A percentile compares a stretch with the other conserved stretches of the same genome.
Evolutionary conservation across 768 basidiomycete species (phyloP).

Genomic region (Collybia sordida): DNA sequence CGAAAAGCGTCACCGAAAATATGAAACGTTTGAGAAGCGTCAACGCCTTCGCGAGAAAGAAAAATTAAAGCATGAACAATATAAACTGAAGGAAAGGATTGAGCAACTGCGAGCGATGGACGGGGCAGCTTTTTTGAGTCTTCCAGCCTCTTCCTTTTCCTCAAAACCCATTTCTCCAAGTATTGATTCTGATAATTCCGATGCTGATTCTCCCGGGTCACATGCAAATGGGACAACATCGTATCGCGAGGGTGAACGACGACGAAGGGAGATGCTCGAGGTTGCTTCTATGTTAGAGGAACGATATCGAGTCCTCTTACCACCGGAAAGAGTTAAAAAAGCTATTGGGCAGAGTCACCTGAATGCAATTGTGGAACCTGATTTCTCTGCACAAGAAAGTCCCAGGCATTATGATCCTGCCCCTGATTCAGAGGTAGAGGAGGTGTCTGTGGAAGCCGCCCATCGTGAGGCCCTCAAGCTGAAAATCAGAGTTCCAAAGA

Average conservation of each 20-base stretch:
- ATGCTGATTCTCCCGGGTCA: slow-evolving; percentile 26
- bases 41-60: slow-evolving; percentile 87
- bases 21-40: slow-evolving; percentile 84
- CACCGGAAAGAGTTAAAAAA: slow-evolving; percentile 54
- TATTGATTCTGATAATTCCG: slow-evolving; percentile 25
- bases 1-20: slow-evolving; percentile 81
- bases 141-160: slow-evolving; percentile 62
- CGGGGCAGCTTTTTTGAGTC: slow-evolving; percentile 59
- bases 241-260: slow-evolving; percentile 67
- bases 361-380: slow-evolving; percentile 22
- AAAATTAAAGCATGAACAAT: slow-evolving; percentile 88
- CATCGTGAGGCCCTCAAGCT: slow-evolving; percentile 33
- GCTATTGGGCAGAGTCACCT: slow-evolving; percentile 16
- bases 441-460: slow-evolving; percentile 20
- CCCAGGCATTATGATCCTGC: no score
- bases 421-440: slow-evolving; percentile 27
- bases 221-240: slow-evolving; percentile 36
- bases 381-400: slow-evolving; percentile 1
- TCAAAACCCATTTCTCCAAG: slow-evolving; percentile 21
- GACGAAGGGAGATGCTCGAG: slow-evolving; percentile 72
- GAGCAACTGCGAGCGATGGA: slow-evolving; percentile 82
- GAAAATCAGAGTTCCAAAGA: slow-evolving; percentile 31
- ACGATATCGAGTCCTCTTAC: slow-evolving; percentile 73
- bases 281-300: slow-evolving; percentile 65
- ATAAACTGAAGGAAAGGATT: slow-evolving; percentile 87